Evolutionary conservation across 257 asterid species (phyloP), one percentile per base, ranked within the genome.

Genomic region (Przewalskia tangutica): DNA sequence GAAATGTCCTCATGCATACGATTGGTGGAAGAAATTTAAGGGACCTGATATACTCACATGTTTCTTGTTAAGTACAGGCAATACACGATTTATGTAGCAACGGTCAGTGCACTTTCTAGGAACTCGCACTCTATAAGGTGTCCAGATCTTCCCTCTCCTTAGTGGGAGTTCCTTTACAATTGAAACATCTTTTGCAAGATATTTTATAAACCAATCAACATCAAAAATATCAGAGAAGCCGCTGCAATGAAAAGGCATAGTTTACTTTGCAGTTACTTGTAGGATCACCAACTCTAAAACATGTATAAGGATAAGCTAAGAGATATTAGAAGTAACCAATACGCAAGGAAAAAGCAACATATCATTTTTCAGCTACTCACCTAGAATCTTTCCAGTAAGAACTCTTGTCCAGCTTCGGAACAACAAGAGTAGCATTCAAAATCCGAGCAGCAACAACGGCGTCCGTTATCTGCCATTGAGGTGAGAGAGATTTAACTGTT

Each of bases 361-460:
- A 2, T 7, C 58, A 83, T 55, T 63, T 51, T 77, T 63, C 23
- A 34, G 50, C 83, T 80, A 76, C 84, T 59, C 77, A 94, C 98
- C 99, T 93, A 36, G 89, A 89, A 88, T 96, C 99, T 88, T 96
- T 96, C 99, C 98, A 96, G 90, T 87, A 96, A 56, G 98, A 94
- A 88, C 91, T 92, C 84, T 89, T 92, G 85, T 94, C 98, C 89
- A 96, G 88, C 83, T 86, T 91, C 14, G 99, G 98, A 79, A 93
- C 89, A 83, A 96, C 96, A 53, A 96, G 98, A 82, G 98, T 93
- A 77, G 95, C 99, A 87, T 96, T 96, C 93, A 94, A 88, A 71
- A 96, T 92, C 71, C 98, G 94, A 68, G 99, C 99, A 86, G 98
- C 99, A 91, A 92, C 98, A 86, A 96, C 98, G 83, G 97, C 98